Evolutionary conservation across 2,329 filamentous ascomycete species (phyloP).

Genomic region (Elsinoe arachidis): DNA sequence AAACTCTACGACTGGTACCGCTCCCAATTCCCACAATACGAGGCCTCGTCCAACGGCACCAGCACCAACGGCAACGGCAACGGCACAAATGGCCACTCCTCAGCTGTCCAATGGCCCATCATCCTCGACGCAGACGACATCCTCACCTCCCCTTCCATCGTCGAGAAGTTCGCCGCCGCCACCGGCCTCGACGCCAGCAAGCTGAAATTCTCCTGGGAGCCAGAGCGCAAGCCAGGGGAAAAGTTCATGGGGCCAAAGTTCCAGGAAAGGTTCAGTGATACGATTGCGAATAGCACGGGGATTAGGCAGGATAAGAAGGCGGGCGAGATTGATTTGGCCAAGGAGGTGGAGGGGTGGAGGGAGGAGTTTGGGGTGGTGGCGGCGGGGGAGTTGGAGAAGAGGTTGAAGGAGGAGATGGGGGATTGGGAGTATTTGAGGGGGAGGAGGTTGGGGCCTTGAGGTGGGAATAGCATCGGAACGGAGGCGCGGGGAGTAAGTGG

Average conservation of each 20-base stretch:
- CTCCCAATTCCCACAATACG: slow-evolving; percentile 1
- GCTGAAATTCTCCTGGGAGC: slow-evolving; percentile 9
- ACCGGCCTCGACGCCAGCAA: neutral
- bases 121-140: slow-evolving; percentile 5
- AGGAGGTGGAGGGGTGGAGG: slow-evolving; percentile 9
- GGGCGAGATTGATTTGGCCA: slow-evolving; percentile 5
- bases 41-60: neutral
- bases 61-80: neutral
- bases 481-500: no score
- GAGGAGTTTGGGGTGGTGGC: slow-evolving; percentile 7
- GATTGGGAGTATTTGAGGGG: slow-evolving; percentile 3
- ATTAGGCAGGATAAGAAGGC: slow-evolving; percentile 10
- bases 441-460: neutral
- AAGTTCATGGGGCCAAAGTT: slow-evolving; percentile 5
- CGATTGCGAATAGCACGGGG: slow-evolving; percentile 2
- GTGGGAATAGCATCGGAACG: no score
- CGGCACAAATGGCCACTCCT: neutral
- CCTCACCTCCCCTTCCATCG: neutral
- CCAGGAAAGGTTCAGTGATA: slow-evolving; percentile 10
- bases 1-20: slow-evolving; percentile 7
- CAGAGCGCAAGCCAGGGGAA: slow-evolving; percentile 1
- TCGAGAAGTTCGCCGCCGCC: neutral
- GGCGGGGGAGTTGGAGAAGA: slow-evolving; percentile 6
- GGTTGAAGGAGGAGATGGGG: slow-evolving; percentile 9
- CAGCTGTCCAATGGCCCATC: neutral